Percentiles rank a stretch among this genome's conserved stretches.
These are phyloP conservation scores for Suhomyces taliae DNA, from an alignment of 1,139 yeast species.

Conservation along the genomic window DNA sequence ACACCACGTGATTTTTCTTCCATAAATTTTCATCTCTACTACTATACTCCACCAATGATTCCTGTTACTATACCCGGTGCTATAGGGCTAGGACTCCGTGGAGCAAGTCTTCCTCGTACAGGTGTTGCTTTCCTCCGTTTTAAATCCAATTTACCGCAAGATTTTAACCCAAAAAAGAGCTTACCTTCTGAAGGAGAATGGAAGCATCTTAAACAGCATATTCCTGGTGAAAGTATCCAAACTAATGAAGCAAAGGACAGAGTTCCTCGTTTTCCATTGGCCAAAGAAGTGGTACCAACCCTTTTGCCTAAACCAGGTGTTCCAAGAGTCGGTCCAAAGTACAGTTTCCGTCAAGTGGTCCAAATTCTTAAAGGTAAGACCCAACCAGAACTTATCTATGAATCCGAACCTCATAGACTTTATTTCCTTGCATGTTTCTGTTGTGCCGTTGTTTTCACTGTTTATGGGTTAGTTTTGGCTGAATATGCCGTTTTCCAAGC, in stretches of 20 bases:
- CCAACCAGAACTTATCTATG: conserved; percentile 75
- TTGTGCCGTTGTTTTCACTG: conserved; percentile 63
- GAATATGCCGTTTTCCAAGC: conserved; percentile 63
- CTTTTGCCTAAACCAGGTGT: conserved; percentile 72
- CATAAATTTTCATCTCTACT: neutral
- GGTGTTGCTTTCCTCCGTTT: conserved; percentile 13
- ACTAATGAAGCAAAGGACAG: conserved; percentile 50
- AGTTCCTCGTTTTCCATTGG: conserved; percentile 64
- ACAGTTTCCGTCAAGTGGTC: conserved; percentile 64
- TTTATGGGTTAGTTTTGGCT: conserved; percentile 62
- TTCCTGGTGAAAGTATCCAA: conserved; percentile 61
- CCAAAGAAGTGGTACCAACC: conserved; percentile 66
- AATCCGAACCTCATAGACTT: conserved; percentile 78
- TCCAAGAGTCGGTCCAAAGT: conserved; percentile 62
- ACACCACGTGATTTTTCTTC: neutral
- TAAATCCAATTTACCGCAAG: conserved; percentile 32
- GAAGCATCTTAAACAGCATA: conserved; percentile 48
- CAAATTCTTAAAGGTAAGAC: conserved; percentile 55
- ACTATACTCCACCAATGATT: neutral
- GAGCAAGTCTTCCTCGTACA: neutral
- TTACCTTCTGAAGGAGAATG: conserved; percentile 44
- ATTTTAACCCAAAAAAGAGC: conserved; percentile 26
- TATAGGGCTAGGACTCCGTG: conserved; percentile 1
- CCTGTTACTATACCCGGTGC: neutral
- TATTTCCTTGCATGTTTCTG: conserved; percentile 72